Evolutionary conservation across 2,329 filamentous ascomycete genomes (phyloP), one percentile per base, ranked within the genome.

Genomic region (Fusarium devonianum): DNA sequence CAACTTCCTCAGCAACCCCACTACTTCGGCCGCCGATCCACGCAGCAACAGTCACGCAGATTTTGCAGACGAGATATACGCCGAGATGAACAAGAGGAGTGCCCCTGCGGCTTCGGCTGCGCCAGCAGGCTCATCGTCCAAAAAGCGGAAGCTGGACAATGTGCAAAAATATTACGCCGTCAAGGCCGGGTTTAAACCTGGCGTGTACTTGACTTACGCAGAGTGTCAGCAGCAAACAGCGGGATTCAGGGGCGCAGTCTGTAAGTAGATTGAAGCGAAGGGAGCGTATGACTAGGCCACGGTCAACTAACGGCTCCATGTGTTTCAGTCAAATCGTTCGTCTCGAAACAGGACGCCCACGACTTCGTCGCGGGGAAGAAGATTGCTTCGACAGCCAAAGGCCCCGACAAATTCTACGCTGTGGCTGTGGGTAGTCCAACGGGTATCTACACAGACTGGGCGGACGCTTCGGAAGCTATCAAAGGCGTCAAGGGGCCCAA

Each of bases 321-420:
- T 42, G 14, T 7, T 29, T 18, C 53, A 94, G 90, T 89, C 77
- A 93, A 94, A 74, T 90, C 88, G 2, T 97, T 96, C 67, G 74
- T 79, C 8, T 84, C 81, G 1, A 76, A 80, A 49, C 81, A 86
- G 55, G 91, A 96, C 51, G 93, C 93, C n/a, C 82, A 89, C 64
- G 84, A 83, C 2, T 97, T 90, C 67, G 78, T 90, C 18, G 83
- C 80, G 1, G 89, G 89, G 35, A 80, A 79, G 58, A 65, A 69
- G 18, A 64, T 69, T 5, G 66, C 72, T 12, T 64, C 72, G 14
- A 64, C 73, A 16, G 69, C 75, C 29, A 63, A 73, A 36, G 69
- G 75, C 50, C 73, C 77, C 34, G 66, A 75, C 38, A 76, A 74
- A 37, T 87, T 79, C 69, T 87, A 87, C 64, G 84, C 78, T 4